Evolutionary conservation across 2,329 filamentous ascomycete genomes (phyloP), one percentile per base, ranked within the genome.

Genomic region (Fusarium neocosmosporiellum): DNA sequence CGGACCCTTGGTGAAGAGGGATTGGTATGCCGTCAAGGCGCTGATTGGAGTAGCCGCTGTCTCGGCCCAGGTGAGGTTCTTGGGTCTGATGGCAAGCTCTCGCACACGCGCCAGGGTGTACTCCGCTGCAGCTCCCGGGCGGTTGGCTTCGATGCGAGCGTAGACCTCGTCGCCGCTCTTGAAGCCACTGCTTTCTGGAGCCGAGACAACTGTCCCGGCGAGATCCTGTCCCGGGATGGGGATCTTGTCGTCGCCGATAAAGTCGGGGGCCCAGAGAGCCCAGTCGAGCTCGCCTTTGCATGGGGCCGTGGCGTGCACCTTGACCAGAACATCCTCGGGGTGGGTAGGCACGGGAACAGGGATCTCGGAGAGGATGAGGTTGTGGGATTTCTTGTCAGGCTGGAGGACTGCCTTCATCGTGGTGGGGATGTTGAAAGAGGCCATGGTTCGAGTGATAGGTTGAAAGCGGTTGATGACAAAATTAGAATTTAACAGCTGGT

Each of bases 1-100:
- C 0, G 54, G 59, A 0, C 72, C 72, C 5, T 65, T 70, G 67
- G 82, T 64, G 4, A 75, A 75, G 22, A 84, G 65, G 8, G 76
- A 79, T 71, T 85, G 84, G 65, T 78, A 83, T 5, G 83, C 84
- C 1, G 84, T 85, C 29, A 84, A 70, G 16, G 83, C 82, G 63
- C 80, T 82, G 22, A 85, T 74, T 3, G 83, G 83, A 31, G 80
- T 77, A 5, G 82, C 80, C 1, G 83, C 81, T 0, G 83, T 80
- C 24, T 83, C 77, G 4, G 75, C 76, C 78, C 81, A 83, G 34
- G 60, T 67, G n/a, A 85, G 66, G 5, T 69, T 67, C 36, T 70
- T 64, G 0, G 83, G 83, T 46, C 80, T 79, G 9, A 77, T 71
- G 0, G 81, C 81, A 7, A 84, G 75, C 70, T 84, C 31, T 74